phyloP scores from a whole-genome alignment of 441 rosid genomes.

The Manihot esculenta region DNA sequence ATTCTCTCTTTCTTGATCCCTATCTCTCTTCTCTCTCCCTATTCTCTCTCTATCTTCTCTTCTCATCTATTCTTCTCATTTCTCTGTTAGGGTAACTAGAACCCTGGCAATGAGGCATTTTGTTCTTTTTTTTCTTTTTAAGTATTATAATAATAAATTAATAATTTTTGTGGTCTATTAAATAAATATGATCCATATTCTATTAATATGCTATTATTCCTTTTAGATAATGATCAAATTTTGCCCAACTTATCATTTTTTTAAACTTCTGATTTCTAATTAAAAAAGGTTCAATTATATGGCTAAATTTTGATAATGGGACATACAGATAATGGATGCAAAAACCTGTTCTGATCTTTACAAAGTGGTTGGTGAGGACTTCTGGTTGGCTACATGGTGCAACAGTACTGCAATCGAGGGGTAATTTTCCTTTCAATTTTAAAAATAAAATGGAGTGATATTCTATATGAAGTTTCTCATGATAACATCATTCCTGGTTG shows the following conservation, averaged over 20 bases:
- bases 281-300: background rate
- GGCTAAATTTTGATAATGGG: constrained; percentile 20
- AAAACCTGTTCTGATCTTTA: constrained; percentile 79
- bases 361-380: constrained; percentile 87
- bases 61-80: too few species aligned
- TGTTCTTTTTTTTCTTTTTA: background rate
- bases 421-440: constrained; percentile 37
- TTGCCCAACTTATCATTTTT: background rate
- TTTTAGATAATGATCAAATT: background rate
- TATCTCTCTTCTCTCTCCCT: too few species aligned
- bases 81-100: too few species aligned
- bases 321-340: constrained; percentile 67
- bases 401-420: constrained; percentile 80
- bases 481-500: constrained; percentile 21
- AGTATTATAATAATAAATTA: too few species aligned
- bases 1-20: too few species aligned
- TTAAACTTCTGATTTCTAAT: background rate
- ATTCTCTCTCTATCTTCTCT: too few species aligned
- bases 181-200: constrained; percentile 4
- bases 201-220: background rate
- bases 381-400: constrained; percentile 98
- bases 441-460: constrained; percentile 20
- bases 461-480: constrained; percentile 17
- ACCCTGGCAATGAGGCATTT: too few species aligned
- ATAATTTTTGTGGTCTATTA: background rate